Conservation (phyloP, 2,329 filamentous ascomycete species). For the Arthroderma sp. region DNA sequence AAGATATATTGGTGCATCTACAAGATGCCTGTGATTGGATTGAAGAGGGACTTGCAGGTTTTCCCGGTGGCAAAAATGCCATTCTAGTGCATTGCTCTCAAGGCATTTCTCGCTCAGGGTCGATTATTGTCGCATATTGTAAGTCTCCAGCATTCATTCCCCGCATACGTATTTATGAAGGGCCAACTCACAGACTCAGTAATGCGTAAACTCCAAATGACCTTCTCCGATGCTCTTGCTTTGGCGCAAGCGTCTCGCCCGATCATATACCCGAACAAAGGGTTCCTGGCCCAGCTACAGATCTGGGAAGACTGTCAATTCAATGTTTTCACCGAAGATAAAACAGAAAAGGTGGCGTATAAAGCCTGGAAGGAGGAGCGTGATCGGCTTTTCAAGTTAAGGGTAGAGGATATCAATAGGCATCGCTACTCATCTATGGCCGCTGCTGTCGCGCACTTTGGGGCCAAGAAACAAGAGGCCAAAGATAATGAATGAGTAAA, state of each 20-base stretch:
- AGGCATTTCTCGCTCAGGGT: slow-evolving; percentile 14
- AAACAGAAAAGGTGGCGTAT: no score
- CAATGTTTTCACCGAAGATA: background rate
- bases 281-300: slow-evolving; percentile 13
- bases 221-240: slow-evolving; percentile 10
- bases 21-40: slow-evolving; percentile 13
- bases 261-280: slow-evolving; percentile 12
- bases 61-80: background rate
- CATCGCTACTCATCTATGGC: no score
- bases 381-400: no score
- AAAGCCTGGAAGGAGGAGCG: no score
- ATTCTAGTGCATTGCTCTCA: slow-evolving; percentile 15
- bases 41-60: slow-evolving; percentile 4
- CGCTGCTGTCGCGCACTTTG: no score
- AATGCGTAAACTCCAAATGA: slow-evolving; percentile 11
- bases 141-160: slow-evolving; percentile 4
- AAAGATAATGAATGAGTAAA: no score
- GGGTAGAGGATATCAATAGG: no score
- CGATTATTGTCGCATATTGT: slow-evolving; percentile 14
- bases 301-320: slow-evolving; percentile 9
- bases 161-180: background rate
- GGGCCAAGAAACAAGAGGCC: no score
- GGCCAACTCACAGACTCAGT: slow-evolving; percentile 5
- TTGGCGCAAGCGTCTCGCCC: slow-evolving; percentile 10
- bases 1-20: slow-evolving; percentile 13